Conservation (phyloP, 148 eudicot species). For the Arctostaphylos glauca region DNA sequence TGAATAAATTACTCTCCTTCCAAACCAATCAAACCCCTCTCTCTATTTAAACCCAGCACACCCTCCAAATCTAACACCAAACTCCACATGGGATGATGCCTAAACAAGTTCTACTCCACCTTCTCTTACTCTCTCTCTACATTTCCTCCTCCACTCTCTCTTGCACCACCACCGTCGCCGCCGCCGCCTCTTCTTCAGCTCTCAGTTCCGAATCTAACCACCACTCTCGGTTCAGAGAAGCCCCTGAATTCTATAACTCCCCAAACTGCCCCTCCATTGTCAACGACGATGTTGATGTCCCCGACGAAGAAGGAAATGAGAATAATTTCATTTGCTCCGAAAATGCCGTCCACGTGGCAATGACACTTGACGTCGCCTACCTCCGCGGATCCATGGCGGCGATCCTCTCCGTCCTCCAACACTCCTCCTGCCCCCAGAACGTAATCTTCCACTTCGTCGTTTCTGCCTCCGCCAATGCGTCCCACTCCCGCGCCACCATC, state of each 20-base stretch:
- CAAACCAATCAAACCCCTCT: not conserved
- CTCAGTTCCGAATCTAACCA: not conserved
- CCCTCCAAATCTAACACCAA: conserved; percentile 9
- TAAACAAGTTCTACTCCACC: not conserved
- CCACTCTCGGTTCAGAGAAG: conserved; percentile 48
- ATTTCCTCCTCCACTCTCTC: not conserved
- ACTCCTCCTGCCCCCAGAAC: conserved; percentile 72
- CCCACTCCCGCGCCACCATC: conserved; percentile 43
- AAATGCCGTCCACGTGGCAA: conserved; percentile 59
- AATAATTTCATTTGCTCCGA: conserved; percentile 30
- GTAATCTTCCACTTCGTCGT: conserved; percentile 60
- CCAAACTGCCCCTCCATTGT: conserved; percentile 39
- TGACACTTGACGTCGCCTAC: conserved; percentile 75
- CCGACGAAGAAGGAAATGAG: not conserved
- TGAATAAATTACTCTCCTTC: not conserved
- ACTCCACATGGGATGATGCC: conserved; percentile 21
- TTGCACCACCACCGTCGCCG: not conserved
- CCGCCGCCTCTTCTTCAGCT: not conserved
- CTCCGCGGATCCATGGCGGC: conserved; percentile 89
- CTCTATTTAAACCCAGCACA: not conserved
- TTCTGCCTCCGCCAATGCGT: conserved; percentile 41
- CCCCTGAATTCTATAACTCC: conserved; percentile 72
- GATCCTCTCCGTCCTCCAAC: conserved; percentile 66
- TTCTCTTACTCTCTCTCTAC: conserved; percentile 9
- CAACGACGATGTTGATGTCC: not conserved